Conservation (phyloP, 331 rosid species). For the Stylosanthes scabra region DNA sequence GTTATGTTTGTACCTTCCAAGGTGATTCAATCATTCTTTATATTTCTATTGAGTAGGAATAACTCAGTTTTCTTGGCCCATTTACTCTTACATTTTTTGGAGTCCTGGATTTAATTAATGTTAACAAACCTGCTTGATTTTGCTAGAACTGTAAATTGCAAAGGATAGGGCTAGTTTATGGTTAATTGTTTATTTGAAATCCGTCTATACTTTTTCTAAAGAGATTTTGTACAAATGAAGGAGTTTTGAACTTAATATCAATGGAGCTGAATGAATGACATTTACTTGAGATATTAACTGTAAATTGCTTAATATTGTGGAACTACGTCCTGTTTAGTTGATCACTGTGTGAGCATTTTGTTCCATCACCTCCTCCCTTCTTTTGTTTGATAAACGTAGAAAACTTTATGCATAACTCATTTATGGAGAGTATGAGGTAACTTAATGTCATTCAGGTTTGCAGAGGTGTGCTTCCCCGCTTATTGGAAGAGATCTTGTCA, state of each 20-base stretch:
- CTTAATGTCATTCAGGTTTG: constrained; percentile 62
- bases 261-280: constrained; percentile 20
- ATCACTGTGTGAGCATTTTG: background rate
- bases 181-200: too few species aligned
- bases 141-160: too few species aligned
- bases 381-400: background rate
- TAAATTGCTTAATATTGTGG: background rate
- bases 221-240: background rate
- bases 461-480: constrained; percentile 84
- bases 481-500: constrained; percentile 90
- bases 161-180: too few species aligned
- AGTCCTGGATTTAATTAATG: too few species aligned
- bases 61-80: background rate
- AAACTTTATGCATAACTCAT: background rate
- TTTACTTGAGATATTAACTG: constrained; percentile 1
- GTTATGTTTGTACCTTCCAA: constrained; percentile 87
- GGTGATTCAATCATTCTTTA: constrained; percentile 52
- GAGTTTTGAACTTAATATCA: constrained; percentile 10
- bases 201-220: too few species aligned
- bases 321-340: constrained; percentile 11
- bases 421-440: constrained; percentile 34
- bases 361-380: constrained; percentile 2
- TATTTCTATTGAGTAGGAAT: constrained; percentile 1
- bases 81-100: too few species aligned
- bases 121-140: too few species aligned